A percentile compares a stretch with the other conserved stretches of the same genome.
These are phyloP conservation scores for Hypoxylon sp. DNA, from an alignment of 2,329 filamentous ascomycete species.

Conservation along the genomic window DNA sequence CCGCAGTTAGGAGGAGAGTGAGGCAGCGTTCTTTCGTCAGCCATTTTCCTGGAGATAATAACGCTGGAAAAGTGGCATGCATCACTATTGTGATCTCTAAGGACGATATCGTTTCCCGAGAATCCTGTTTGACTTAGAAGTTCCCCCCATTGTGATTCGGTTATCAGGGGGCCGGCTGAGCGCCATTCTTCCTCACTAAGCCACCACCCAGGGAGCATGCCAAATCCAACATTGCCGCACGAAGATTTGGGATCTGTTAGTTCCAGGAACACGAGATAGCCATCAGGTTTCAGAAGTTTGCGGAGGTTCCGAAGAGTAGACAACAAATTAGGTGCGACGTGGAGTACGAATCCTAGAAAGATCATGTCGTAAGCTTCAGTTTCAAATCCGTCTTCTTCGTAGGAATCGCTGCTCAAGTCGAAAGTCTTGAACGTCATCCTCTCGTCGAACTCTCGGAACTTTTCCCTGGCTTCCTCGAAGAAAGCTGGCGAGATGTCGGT, in stretches of 20 bases:
- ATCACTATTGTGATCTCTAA: background rate
- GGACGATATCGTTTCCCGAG: background rate
- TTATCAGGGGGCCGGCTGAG: background rate
- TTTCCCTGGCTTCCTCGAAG: background rate
- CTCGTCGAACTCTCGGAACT: background rate
- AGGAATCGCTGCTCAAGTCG: background rate
- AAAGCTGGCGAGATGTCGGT: background rate
- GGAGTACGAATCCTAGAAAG: background rate
- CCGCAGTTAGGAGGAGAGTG: too few species aligned
- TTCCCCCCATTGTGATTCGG: background rate
- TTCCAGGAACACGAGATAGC: background rate
- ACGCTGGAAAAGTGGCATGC: background rate
- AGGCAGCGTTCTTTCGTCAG: too few species aligned
- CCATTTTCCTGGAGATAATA: background rate
- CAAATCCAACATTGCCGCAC: background rate
- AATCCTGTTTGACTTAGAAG: background rate
- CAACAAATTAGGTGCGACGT: background rate
- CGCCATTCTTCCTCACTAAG: background rate
- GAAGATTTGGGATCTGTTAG: background rate
- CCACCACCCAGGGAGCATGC: background rate
- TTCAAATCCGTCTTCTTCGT: background rate
- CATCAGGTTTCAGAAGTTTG: background rate
- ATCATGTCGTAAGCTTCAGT: background rate
- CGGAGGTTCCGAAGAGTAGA: background rate
- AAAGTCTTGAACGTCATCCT: background rate